A percentile compares a stretch with the other conserved stretches of the same genome.
phyloP scores from a whole-genome alignment of 164 flowering plant species.

The Santalum album region DNA sequence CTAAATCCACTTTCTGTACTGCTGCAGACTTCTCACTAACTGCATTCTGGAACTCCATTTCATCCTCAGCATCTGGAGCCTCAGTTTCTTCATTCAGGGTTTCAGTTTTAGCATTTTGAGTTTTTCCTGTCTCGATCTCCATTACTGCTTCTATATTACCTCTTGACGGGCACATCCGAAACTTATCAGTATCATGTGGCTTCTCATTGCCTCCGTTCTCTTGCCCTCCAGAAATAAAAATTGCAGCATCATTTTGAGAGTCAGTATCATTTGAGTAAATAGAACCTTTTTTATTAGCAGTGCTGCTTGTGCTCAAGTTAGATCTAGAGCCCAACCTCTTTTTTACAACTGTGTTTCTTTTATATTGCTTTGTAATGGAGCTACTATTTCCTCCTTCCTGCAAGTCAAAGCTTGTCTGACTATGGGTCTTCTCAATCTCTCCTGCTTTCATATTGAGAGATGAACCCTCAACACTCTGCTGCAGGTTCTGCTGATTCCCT shows the following conservation, averaged over 20 bases:
- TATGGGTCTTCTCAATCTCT: constrained; percentile 13
- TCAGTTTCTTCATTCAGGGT: constrained; percentile 36
- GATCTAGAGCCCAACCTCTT: constrained; percentile 41
- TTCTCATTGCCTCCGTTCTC: constrained; percentile 9
- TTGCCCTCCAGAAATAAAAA: constrained; percentile 7
- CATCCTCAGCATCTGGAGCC: constrained; percentile 32
- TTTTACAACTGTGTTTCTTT: constrained; percentile 28
- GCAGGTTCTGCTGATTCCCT: constrained; percentile 13
- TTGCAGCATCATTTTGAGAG: constrained; percentile 12
- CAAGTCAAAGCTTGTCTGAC: constrained; percentile 9
- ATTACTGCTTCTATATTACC: constrained; percentile 8
- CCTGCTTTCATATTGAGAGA: constrained; percentile 9
- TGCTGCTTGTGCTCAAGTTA: constrained; percentile 17
- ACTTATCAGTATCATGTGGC: constrained; percentile 2
- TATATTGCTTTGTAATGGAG: constrained; percentile 16
- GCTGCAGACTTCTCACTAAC: constrained; percentile 10
- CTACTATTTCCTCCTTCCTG: constrained; percentile 15
- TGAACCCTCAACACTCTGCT: constrained; percentile 12
- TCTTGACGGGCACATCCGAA: constrained; percentile 7
- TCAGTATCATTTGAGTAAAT: constrained; percentile 15
- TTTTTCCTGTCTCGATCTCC: constrained; percentile 6
- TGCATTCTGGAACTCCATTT: constrained; percentile 10
- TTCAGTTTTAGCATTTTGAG: constrained; percentile 2
- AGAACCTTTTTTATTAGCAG: constrained; percentile 30
- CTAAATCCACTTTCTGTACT: constrained; percentile 7